phyloP scores from a whole-genome alignment of 495 filamentous ascomycete genomes.

The Podospora australis region DNA sequence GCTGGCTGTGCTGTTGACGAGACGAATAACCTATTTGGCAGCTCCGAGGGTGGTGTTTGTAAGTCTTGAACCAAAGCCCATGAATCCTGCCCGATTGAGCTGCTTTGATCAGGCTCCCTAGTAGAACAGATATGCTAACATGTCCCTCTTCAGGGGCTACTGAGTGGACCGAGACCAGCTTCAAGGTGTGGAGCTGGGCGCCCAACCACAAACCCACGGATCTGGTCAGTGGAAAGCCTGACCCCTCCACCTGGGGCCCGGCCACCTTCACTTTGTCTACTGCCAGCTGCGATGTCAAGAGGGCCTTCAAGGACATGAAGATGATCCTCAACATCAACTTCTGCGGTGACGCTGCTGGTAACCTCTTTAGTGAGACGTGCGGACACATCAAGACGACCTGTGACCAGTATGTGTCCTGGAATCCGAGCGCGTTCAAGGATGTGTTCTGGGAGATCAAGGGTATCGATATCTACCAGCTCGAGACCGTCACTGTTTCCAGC shows the following conservation, averaged over 20 bases:
- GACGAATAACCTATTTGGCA: conserved; percentile 53
- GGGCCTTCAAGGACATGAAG: conserved; percentile 39
- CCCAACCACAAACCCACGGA: conserved; percentile 39
- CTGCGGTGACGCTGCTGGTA: conserved; percentile 40
- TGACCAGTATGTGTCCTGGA: conserved; percentile 50
- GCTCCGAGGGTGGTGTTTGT: conserved; percentile 56
- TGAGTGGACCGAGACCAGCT: conserved; percentile 57
- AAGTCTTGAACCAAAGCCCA: background rate
- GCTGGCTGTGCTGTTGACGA: conserved; percentile 33
- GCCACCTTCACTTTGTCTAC: conserved; percentile 51
- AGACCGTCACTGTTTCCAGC: conserved; percentile 31
- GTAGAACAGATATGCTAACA: conserved; percentile 1
- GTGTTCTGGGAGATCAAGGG: conserved; percentile 51
- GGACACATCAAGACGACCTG: conserved; percentile 36
- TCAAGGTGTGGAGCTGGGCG: conserved; percentile 72
- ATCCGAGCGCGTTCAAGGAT: conserved; percentile 49
- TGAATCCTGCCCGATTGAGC: too few species aligned
- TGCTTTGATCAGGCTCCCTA: background rate
- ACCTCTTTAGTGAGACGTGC: conserved; percentile 16
- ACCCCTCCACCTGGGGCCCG: conserved; percentile 56
- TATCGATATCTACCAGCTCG: conserved; percentile 46
- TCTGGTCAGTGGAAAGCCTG: conserved; percentile 51
- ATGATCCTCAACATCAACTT: conserved; percentile 45
- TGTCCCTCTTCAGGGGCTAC: conserved; percentile 49
- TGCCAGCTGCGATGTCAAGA: conserved; percentile 37